Evolutionary conservation across 78 protist genomes (phyloP).

Genomic region (Cyanophora paradoxa): DNA sequence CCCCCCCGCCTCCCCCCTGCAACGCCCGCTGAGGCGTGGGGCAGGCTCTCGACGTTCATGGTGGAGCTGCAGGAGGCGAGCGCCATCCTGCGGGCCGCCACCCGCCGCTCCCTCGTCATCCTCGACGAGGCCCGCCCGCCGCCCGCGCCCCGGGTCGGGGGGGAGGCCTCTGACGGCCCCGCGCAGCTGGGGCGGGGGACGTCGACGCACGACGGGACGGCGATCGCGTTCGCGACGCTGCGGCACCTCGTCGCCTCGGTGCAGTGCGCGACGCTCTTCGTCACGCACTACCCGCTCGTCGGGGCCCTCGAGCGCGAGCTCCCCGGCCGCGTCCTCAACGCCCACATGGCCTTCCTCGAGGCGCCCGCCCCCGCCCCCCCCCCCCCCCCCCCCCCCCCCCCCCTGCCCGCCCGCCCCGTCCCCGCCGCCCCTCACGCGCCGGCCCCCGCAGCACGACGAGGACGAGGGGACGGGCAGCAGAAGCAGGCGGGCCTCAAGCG

Average conservation of each 20-base stretch:
- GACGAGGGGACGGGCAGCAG: neutral
- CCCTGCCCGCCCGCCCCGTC: too few species aligned
- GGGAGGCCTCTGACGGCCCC: too few species aligned
- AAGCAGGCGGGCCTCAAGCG: neutral
- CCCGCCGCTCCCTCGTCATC: slow-evolving; percentile 67
- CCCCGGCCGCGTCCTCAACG: slow-evolving; percentile 32
- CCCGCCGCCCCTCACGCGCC: too few species aligned
- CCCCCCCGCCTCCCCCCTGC: too few species aligned
- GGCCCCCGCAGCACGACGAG: too few species aligned
- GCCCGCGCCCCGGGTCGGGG: too few species aligned
- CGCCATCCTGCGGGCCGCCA: slow-evolving; percentile 47
- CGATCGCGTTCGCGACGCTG: slow-evolving; percentile 73
- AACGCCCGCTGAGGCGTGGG: neutral
- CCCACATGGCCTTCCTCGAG: slow-evolving; percentile 67
- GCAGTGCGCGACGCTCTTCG: slow-evolving; percentile 62
- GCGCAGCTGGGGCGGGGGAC: slow-evolving; percentile 86
- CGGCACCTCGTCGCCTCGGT: slow-evolving; percentile 33
- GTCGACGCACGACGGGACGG: slow-evolving; percentile 84
- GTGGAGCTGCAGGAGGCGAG: slow-evolving; percentile 81
- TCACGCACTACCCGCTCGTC: slow-evolving; percentile 79
- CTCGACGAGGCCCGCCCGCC: too few species aligned
- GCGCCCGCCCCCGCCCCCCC: too few species aligned
- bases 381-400: too few species aligned
- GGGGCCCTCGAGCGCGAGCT: slow-evolving; percentile 29
- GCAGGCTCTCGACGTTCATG: slow-evolving; percentile 64